phyloP scores from a whole-genome alignment of 2,329 filamentous ascomycete genomes.

The Coleophoma cylindrospora region DNA sequence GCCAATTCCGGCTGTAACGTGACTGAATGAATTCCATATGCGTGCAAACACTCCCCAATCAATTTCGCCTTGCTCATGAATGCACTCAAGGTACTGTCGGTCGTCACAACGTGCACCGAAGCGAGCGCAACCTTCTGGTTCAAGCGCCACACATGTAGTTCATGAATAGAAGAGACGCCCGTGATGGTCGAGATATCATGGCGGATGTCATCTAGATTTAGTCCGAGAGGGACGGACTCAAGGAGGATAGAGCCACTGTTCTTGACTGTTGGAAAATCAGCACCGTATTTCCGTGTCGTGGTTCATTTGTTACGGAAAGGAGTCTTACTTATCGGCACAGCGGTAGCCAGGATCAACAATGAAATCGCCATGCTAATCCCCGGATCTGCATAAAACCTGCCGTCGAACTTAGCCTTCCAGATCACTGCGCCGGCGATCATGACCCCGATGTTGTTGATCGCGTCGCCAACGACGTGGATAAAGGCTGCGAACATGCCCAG shows the following conservation, averaged over 20 bases:
- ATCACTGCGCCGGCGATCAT: constrained; percentile 66
- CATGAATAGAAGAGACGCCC: constrained; percentile 63
- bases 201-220: constrained; percentile 58
- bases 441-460: constrained; percentile 72
- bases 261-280: constrained; percentile 32
- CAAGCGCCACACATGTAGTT: constrained; percentile 70
- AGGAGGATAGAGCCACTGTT: constrained; percentile 61
- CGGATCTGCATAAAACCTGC: constrained; percentile 67
- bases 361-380: constrained; percentile 64
- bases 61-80: constrained; percentile 59
- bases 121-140: constrained; percentile 67
- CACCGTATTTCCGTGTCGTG: no score
- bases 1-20: constrained; percentile 64
- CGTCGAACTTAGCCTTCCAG: constrained; percentile 54
- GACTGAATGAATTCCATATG: constrained; percentile 66
- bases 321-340: constrained; percentile 45
- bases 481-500: constrained; percentile 69
- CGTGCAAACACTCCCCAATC: constrained; percentile 65
- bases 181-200: constrained; percentile 62
- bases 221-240: constrained; percentile 56
- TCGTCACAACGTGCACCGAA: constrained; percentile 63
- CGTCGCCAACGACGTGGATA: constrained; percentile 67
- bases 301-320: not conserved
- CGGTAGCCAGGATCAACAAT: constrained; percentile 64
- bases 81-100: constrained; percentile 45